A percentile compares a stretch with the other conserved stretches of the same genome.
phyloP scores from a whole-genome alignment of 495 filamentous ascomycete genomes.

The Penicillium malachiteum region DNA sequence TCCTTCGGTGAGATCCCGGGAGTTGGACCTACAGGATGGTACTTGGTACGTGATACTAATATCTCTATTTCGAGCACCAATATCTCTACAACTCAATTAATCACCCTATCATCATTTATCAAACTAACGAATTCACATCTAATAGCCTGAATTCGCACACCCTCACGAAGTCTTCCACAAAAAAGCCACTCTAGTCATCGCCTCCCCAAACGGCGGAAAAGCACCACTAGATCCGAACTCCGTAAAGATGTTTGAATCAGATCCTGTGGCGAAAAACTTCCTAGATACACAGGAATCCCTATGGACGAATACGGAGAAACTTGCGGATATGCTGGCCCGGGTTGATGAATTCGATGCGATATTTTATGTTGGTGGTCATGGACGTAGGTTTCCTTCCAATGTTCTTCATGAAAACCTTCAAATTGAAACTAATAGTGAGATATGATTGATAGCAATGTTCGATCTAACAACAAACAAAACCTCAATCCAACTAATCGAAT shows the following conservation, averaged over 20 bases:
- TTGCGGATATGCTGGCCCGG: slow-evolving; percentile 50
- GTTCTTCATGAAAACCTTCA: neutral
- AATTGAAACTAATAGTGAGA: no score
- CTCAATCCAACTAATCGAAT: slow-evolving; percentile 55
- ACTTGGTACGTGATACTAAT: slow-evolving; percentile 53
- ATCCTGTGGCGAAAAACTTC: slow-evolving; percentile 53
- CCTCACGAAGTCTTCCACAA: slow-evolving; percentile 59
- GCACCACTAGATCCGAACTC: slow-evolving; percentile 68
- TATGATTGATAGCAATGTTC: slow-evolving; percentile 63
- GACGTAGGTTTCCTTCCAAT: slow-evolving; percentile 46
- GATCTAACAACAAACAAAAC: slow-evolving; percentile 54
- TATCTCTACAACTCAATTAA: no score
- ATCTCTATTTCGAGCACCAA: no score
- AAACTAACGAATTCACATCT: no score
- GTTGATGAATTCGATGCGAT: slow-evolving; percentile 64
- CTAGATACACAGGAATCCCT: slow-evolving; percentile 48
- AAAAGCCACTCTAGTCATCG: slow-evolving; percentile 55
- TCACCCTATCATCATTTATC: no score
- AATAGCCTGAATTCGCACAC: slow-evolving; percentile 69
- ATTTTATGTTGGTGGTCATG: slow-evolving; percentile 75
- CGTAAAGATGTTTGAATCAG: slow-evolving; percentile 57
- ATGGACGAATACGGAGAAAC: slow-evolving; percentile 62
- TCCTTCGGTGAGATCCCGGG: slow-evolving; percentile 55
- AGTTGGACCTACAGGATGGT: slow-evolving; percentile 64
- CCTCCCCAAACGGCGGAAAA: slow-evolving; percentile 65